Conservation (phyloP, 1,284 basidiomycete species). For the Tilletia indica region DNA sequence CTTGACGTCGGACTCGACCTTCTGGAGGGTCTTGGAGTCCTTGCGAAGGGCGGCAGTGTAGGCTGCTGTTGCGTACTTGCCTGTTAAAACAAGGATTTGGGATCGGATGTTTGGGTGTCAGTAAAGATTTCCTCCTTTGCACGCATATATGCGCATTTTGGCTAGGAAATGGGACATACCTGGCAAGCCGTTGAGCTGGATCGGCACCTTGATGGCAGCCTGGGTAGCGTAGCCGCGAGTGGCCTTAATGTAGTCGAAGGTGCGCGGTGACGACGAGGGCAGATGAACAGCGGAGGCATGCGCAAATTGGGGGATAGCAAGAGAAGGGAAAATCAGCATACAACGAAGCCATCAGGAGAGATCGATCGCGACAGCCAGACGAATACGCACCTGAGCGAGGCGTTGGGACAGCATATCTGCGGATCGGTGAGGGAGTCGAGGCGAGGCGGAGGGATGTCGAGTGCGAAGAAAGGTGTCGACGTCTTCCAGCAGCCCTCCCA, state of each 20-base stretch:
- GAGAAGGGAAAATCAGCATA: background rate
- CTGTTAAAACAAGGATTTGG: slow-evolving; percentile 59
- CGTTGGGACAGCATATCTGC: slow-evolving; percentile 11
- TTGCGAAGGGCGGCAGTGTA: slow-evolving; percentile 87
- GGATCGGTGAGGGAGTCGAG: background rate
- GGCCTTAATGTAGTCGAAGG: background rate
- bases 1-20: slow-evolving; percentile 67
- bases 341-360: background rate
- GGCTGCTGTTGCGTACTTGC: slow-evolving; percentile 92
- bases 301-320: background rate
- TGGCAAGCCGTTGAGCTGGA: slow-evolving; percentile 47
- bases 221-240: slow-evolving; percentile 54
- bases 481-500: background rate
- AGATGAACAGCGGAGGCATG: background rate
- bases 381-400: slow-evolving; percentile 7
- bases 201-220: slow-evolving; percentile 45
- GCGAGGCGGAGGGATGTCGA: background rate
- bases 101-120: slow-evolving; percentile 20
- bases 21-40: slow-evolving; percentile 56
- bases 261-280: background rate
- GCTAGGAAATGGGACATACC: slow-evolving; percentile 30
- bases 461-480: background rate
- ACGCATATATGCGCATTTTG: background rate
- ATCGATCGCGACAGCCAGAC: background rate
- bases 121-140: background rate